Evolutionary conservation across 106 monocot genomes (phyloP).

Genomic region (Hemerocallis citrina): DNA sequence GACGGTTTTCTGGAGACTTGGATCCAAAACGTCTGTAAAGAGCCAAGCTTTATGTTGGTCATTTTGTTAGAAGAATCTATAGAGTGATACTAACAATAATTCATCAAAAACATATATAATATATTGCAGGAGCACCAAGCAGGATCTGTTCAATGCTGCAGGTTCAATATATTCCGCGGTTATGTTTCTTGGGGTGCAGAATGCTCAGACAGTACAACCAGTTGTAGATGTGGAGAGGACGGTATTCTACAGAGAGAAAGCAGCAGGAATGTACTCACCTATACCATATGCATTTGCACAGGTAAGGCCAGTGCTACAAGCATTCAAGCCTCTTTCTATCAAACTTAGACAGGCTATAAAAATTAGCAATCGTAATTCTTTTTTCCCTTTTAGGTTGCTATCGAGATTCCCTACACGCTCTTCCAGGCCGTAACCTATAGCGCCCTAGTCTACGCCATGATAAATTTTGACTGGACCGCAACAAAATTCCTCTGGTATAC

Average conservation of each 20-base stretch:
- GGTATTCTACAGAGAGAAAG: constrained; percentile 13
- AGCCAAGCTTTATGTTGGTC: neutral
- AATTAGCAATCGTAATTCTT: neutral
- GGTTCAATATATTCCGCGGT: constrained; percentile 46
- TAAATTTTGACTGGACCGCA: constrained; percentile 27
- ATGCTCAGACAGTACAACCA: neutral
- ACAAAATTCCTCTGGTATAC: constrained; percentile 36
- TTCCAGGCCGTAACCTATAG: constrained; percentile 23
- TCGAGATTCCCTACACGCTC: constrained; percentile 28
- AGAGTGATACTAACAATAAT: neutral
- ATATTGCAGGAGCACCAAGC: constrained; percentile 1
- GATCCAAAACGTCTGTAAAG: constrained; percentile 45
- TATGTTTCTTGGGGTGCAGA: constrained; percentile 52
- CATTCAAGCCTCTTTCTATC: too few relatives aligned
- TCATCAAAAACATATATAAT: too few relatives aligned
- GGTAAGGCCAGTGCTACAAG: constrained; percentile 3
- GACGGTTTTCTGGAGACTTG: constrained; percentile 61
- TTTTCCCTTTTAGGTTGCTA: constrained; percentile 21
- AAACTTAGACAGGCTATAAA: too few relatives aligned
- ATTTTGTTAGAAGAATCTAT: too few relatives aligned
- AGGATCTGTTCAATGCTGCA: constrained; percentile 33
- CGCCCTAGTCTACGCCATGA: constrained; percentile 17
- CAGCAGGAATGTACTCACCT: constrained; percentile 13
- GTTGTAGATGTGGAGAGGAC: constrained; percentile 10
- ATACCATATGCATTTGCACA: constrained; percentile 15